Base-by-base conservation (phyloP, 2,329 filamentous ascomycete genomes). In the Pyrenophora graminea region DNA sequence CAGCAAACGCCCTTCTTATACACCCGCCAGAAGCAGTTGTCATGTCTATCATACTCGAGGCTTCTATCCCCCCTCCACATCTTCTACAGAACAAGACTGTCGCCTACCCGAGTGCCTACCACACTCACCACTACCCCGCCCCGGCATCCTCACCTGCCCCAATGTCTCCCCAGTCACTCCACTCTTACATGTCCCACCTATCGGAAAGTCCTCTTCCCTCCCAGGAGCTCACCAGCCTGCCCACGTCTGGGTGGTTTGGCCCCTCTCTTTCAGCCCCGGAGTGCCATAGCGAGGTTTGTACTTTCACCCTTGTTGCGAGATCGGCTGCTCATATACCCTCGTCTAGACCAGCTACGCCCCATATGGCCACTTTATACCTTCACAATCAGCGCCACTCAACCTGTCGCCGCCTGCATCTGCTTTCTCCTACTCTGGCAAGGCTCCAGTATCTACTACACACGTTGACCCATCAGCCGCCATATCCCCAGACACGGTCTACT, bases 21-120 rank as follows among this genome's bases (percentile, higher is more conserved):
- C 45, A 49, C 42, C 40, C 49, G 32, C 39, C 51, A 56, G 32
- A 43, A 47, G 45, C 46, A 52, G 53, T 54, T 53, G 58, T 52
- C 51, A 73, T 73, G 70, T 67, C 69, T 53, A 61, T 67, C 50
- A 61, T 68, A 56, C 60, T 72, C 59, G 66, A 72, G 62, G 58
- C 59, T 64, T 55, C 67, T 58, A 64, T 67, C 60, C 68, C 67
- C 61, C 67, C 64, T 62, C 66, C 68, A 34, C 68, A 70, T 62
- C 63, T 69, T 32, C 64, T 68, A 58, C 60, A 63, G 33, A 58
- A 53, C 33, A 65, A 56, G 42, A 47, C 62, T 44, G 49, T 61
- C 45, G 62, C 61, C 50, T 72, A 68, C 69, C 61, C 66, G 27
- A 59, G 51, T 44, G 51, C 65, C 25, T 69, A 68, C 58, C 56